Base-by-base conservation (phyloP, 345 rosid genomes). In the Linum lewisii region DNA sequence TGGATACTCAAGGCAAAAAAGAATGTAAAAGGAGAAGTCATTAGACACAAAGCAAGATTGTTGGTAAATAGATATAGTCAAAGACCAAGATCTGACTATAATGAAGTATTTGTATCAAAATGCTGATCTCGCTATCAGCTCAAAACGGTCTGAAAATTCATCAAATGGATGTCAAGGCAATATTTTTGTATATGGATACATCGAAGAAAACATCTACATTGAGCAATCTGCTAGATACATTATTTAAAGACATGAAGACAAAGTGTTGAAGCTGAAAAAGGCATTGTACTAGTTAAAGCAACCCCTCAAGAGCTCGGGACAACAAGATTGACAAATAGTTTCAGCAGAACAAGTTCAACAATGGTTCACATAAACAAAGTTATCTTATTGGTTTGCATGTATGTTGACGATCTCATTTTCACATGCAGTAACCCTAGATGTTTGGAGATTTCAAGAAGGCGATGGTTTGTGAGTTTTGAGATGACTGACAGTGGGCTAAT, bases 391-490 rank as follows among this genome's bases (percentile, higher is more conserved):
- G 34, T 29, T 5, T 5, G 5, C 7, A 4, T 29, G 24, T 61
- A 67, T 23, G 66, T 67, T 0, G 71, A 67, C 9, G 32, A 61
- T 23, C 44, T 67, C 3, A 24, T 64, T 5, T 64, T 64, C 11
- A 54, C n/a, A 38, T 22, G 61, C 5, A 66, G 24, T 38, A 52
- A 22, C 38, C 0, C 8, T 2, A 7, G 5, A 52, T 54, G 24
- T 5, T 67, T 24, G 61, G 54, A 22, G 50, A 24, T 0, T 67
- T 61, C 22, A 61, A 67, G 29, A 24, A 42, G 2, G 8, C 11
- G 0, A 55, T 60, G 63, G 24, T 14, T 13, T 7, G 21, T 7
- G 59, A 63, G 8, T 58, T n/a, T 56, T 18, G 42, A 69, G 63
- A 69, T 61, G 63, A 47, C 54, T 0, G 13, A 62, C 16, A 34